phyloP scores from a whole-genome alignment of 2,329 filamentous ascomycete species.

The Pezicula carpinea region DNA sequence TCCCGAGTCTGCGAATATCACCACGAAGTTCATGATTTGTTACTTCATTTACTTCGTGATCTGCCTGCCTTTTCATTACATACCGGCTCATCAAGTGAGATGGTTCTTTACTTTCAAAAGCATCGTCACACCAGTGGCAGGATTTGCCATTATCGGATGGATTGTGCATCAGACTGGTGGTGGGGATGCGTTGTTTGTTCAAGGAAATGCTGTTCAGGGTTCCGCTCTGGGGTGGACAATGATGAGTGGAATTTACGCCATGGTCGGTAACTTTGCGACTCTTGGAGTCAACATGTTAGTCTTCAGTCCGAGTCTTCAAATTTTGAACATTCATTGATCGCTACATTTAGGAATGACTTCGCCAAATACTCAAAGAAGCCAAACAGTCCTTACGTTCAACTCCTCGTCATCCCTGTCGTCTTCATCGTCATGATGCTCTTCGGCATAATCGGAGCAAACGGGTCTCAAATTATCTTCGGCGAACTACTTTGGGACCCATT shows the following conservation, averaged over 20 bases:
- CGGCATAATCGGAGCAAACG: constrained; percentile 44
- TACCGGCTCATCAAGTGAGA: constrained; percentile 39
- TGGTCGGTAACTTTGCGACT: constrained; percentile 18
- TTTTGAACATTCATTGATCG: not conserved
- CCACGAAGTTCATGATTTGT: constrained; percentile 46
- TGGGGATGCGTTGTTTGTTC: constrained; percentile 4
- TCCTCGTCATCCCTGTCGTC: constrained; percentile 11
- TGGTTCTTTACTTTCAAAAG: constrained; percentile 47
- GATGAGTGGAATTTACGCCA: constrained; percentile 26
- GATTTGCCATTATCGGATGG: constrained; percentile 12
- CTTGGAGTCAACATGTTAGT: constrained; percentile 6
- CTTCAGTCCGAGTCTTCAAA: too few species aligned
- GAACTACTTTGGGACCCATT: constrained; percentile 13
- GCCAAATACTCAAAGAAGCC: constrained; percentile 18
- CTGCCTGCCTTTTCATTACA: constrained; percentile 36
- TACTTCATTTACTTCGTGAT: constrained; percentile 39
- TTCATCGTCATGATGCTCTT: constrained; percentile 32
- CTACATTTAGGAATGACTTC: constrained; percentile 17
- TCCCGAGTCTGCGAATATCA: constrained; percentile 42
- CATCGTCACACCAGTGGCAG: constrained; percentile 16
- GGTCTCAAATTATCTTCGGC: constrained; percentile 38
- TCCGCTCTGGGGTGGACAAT: constrained; percentile 15
- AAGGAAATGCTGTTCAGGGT: constrained; percentile 6
- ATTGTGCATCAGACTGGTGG: constrained; percentile 8
- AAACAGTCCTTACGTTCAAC: constrained; percentile 10